Base-by-base conservation (phyloP, 1,284 basidiomycete species). In the Lentinula novae-zelandiae region DNA sequence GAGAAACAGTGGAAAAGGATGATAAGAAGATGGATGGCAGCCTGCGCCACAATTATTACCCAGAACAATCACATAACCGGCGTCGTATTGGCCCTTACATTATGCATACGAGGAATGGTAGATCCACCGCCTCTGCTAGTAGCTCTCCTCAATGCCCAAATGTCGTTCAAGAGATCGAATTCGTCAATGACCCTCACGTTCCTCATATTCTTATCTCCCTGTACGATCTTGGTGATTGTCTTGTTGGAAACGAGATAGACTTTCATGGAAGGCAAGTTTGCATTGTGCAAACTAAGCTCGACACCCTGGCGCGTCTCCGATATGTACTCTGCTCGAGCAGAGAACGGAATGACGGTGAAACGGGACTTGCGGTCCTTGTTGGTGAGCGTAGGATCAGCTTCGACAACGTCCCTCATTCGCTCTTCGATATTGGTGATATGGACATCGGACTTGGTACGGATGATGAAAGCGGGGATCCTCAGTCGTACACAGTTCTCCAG, bases 161-260 rank as follows among this genome's bases (percentile, higher is more conserved):
- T 49, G 42, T 60, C 60, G 34, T 48, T 52, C 48, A 60, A 50
- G 2, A 60, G 38, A 31, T 60, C 60, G 17, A 55, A 56, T 34
- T 60, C 60, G 40, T 60, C 60, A 17, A 60, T 60, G 15, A 60
- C 54, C 48, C 49, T 51, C 10, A 60, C 60, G 22, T 52, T 52
- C 39, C 44, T 40, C 52, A 53, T 54, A 48, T 54, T 53, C 33
- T 53, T 53, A 15, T 55, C 60, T 2, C 60, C 54, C 38, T 56
- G 53, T 3, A 60, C 48, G 9, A 60, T 48, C 54, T 60, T 57
- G 9, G 27, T n/a, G 13, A 60, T 51, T n/a, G 60, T 34, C 38
- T 52, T 56, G 48, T 40, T 42, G 36, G 60, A 60, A 5, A 60
- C 60, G 15, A 60, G 17, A 34, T 60, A 60, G 38, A 55, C 53